Evolutionary conservation across 2,329 filamentous ascomycete genomes (phyloP).

Genomic region (Anisogramma anomala): DNA sequence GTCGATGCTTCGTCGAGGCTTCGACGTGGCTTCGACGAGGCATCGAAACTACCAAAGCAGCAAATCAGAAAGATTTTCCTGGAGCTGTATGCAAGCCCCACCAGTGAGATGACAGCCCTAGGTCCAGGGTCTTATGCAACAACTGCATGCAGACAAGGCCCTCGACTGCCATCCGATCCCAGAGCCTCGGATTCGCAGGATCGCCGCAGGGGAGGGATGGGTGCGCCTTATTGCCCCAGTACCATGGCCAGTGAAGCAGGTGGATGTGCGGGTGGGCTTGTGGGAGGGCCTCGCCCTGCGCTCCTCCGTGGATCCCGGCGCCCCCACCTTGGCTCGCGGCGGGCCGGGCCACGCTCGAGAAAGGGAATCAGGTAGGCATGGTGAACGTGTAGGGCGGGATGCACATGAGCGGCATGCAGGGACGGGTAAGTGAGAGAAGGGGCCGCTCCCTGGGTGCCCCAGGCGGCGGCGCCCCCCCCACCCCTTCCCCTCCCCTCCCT

Average conservation of each 20-base stretch:
- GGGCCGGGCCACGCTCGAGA: slow-evolving; percentile 9
- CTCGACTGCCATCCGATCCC: slow-evolving; percentile 3
- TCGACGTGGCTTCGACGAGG: no score
- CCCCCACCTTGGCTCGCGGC: neutral
- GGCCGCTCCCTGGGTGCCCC: no score
- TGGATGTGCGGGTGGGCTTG: neutral
- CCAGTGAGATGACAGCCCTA: no score
- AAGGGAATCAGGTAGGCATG: neutral
- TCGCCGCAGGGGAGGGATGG: slow-evolving; percentile 1
- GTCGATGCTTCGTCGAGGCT: no score
- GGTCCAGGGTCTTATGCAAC: slow-evolving; percentile 6
- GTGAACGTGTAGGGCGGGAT: neutral
- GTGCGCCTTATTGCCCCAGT: slow-evolving; percentile 2
- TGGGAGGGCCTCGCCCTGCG: neutral
- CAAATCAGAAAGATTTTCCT: no score
- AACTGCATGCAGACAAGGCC: neutral
- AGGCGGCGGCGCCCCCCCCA: no score
- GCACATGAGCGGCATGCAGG: slow-evolving; percentile 7
- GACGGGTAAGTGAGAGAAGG: neutral
- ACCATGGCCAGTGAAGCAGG: no score
- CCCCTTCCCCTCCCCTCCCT: no score
- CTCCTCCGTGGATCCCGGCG: neutral
- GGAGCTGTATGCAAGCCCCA: no score
- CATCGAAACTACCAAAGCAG: no score
- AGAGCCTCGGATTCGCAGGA: slow-evolving; percentile 9